Base-by-base conservation (phyloP, 2,329 filamentous ascomycete species). In the Trichoderma semiorbis region DNA sequence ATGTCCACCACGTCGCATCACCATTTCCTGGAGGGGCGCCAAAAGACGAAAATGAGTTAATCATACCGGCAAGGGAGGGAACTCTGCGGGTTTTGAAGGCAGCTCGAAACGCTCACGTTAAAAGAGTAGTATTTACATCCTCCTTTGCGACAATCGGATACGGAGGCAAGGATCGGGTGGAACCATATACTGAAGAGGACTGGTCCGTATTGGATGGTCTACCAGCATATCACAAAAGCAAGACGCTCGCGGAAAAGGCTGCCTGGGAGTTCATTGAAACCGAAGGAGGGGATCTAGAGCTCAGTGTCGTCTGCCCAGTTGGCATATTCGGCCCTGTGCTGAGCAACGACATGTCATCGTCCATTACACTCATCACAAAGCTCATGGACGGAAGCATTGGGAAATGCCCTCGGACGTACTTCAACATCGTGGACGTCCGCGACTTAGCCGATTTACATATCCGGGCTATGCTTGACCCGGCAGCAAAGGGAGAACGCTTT, bases 41-140 rank as follows among this genome's bases (percentile, higher is more conserved):
- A 5, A 73, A 74, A 28, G 28, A 67, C 16, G 72, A 74, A 28
- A 58, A 72, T 7, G 71, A 75, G 16, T 24, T 77, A 11, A 72
- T 76, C 57, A 30, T 57, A 16, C 76, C 75, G 1, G 75, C 76
- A 8, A 32, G 74, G 10, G 68, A 75, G 32, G 74, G 76, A n/a
- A 77, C 75, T 8, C 53, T 74, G 24, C 71, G 73, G 3, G 74
- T 74, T 2, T 71, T 77, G 5, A 70, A 24, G 57, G 61, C 61
- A 47, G 61, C 61, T n/a, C 26, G 61, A 50, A 39, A 64, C 7
- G 61, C 58, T 57, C 24, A 30, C 5, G 82, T 85, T n/a, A 80
- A 79, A 73, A 78, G 81, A 21, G 79, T 85, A 5, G 81, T 86
- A 28, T 77, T 85, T 6, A 85, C 84, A 7, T 84, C 83, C 34